Percentiles rank a stretch among this genome's conserved stretches.
These are phyloP conservation scores for Solanum pimpinellifolium DNA, from an alignment of 257 asterid species.

Conservation along the genomic window DNA sequence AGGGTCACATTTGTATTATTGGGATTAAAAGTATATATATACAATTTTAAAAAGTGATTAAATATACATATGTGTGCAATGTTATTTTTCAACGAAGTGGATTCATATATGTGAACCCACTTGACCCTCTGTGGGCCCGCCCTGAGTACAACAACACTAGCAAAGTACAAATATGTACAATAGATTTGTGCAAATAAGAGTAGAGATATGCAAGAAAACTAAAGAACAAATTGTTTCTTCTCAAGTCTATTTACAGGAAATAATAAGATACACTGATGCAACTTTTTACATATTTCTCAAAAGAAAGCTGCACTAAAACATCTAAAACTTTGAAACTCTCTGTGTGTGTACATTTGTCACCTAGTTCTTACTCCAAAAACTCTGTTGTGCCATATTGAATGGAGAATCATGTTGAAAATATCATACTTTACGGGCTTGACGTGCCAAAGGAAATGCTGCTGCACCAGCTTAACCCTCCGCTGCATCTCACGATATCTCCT, in stretches of 20 bases:
- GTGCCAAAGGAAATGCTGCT: slow-evolving; percentile 92
- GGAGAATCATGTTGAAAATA: slow-evolving; percentile 73
- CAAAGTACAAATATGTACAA: not conserved
- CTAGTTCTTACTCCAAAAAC: slow-evolving; percentile 32
- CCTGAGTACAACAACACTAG: not conserved
- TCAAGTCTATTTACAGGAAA: not conserved
- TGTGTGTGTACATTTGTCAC: not conserved
- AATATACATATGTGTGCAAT: too few relatives aligned
- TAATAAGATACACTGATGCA: not conserved
- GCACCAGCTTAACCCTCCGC: slow-evolving; percentile 61
- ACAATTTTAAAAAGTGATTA: too few relatives aligned
- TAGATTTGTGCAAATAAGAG: not conserved
- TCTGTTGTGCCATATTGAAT: slow-evolving; percentile 75
- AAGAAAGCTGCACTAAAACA: not conserved
- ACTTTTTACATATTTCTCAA: not conserved
- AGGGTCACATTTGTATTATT: too few relatives aligned
- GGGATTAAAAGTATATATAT: too few relatives aligned
- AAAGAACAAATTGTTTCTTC: not conserved
- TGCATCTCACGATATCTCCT: slow-evolving; percentile 54
- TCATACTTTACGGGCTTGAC: slow-evolving; percentile 61
- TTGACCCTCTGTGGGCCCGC: too few relatives aligned
- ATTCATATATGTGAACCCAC: too few relatives aligned
- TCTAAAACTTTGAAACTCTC: not conserved
- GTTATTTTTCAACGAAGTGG: too few relatives aligned
- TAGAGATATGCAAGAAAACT: not conserved